Percentiles rank a stretch among this genome's conserved stretches.
phyloP scores from a whole-genome alignment of 306 rosid species.

The Gastrolobium bilobum region DNA sequence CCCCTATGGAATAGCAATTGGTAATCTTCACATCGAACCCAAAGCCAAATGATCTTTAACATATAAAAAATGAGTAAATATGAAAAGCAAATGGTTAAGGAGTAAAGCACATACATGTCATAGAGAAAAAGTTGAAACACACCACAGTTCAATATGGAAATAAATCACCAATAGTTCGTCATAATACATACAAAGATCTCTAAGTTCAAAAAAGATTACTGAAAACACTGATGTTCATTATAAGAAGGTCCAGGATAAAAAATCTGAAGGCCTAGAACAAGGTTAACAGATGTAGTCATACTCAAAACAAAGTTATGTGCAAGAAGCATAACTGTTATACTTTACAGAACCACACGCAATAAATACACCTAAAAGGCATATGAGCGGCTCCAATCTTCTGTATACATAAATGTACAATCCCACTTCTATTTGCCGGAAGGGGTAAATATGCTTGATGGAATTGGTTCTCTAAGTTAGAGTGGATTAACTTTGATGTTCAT shows the following conservation, averaged over 20 bases:
- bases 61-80: constrained; percentile 30
- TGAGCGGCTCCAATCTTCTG: constrained; percentile 79
- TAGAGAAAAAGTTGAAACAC: constrained; percentile 30
- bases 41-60: constrained; percentile 34
- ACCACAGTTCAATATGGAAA: constrained; percentile 37
- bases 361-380: constrained; percentile 67
- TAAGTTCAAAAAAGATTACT: constrained; percentile 36
- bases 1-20: constrained; percentile 12
- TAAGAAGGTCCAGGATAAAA: constrained; percentile 53
- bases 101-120: constrained; percentile 30
- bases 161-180: constrained; percentile 46
- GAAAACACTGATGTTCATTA: constrained; percentile 51
- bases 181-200: constrained; percentile 54
- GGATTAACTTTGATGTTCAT: constrained; percentile 55
- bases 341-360: constrained; percentile 69
- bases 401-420: constrained; percentile 91
- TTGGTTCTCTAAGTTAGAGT: constrained; percentile 67
- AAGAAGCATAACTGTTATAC: constrained; percentile 53
- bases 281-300: constrained; percentile 59
- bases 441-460: constrained; percentile 56
- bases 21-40: constrained; percentile 37
- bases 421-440: constrained; percentile 69
- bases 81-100: neutral
- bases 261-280: constrained; percentile 56
- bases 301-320: constrained; percentile 60